These are phyloP conservation scores for Dactylella cylindrospora DNA, from an alignment of 2,329 filamentous ascomycete genomes.

Conservation along the genomic window DNA sequence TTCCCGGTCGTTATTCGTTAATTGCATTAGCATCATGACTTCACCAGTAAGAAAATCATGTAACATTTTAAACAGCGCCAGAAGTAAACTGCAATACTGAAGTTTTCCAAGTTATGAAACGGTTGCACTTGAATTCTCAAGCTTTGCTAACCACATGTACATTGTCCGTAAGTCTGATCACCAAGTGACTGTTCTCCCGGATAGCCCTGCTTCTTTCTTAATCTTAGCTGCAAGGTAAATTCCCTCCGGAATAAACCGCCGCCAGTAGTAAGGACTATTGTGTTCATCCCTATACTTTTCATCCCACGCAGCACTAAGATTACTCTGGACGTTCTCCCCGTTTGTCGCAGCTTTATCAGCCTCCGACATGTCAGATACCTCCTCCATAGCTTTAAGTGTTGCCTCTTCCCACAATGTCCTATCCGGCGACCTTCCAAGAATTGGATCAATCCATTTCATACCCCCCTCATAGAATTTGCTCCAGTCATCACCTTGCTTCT, in stretches of 20 bases:
- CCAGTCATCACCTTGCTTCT: conserved; percentile 25
- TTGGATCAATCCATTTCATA: conserved; percentile 33
- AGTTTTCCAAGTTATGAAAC: no score
- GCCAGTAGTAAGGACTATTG: conserved; percentile 25
- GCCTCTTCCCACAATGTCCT: conserved; percentile 29
- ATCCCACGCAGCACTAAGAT: conserved; percentile 26
- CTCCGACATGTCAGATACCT: background rate
- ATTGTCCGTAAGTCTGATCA: no score
- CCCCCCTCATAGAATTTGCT: conserved; percentile 24
- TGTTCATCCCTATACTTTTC: conserved; percentile 27
- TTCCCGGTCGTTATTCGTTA: no score
- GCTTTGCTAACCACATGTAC: no score
- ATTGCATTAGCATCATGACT: no score
- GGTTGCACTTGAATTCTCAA: no score
- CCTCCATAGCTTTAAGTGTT: conserved; percentile 18
- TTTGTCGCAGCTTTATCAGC: conserved; percentile 16
- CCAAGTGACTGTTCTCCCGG: conserved; percentile 25
- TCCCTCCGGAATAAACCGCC: conserved; percentile 32
- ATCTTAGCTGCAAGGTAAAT: conserved; percentile 33
- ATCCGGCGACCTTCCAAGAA: conserved; percentile 17
- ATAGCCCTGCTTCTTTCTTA: conserved; percentile 18
- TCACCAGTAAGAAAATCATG: no score
- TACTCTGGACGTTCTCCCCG: background rate
- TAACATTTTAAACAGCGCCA: no score
- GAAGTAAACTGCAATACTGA: no score